These are phyloP conservation scores for slime mould (Dictyostelium discoideum) DNA, from an alignment of 78 protist genomes.

Conservation along the genomic window DNA sequence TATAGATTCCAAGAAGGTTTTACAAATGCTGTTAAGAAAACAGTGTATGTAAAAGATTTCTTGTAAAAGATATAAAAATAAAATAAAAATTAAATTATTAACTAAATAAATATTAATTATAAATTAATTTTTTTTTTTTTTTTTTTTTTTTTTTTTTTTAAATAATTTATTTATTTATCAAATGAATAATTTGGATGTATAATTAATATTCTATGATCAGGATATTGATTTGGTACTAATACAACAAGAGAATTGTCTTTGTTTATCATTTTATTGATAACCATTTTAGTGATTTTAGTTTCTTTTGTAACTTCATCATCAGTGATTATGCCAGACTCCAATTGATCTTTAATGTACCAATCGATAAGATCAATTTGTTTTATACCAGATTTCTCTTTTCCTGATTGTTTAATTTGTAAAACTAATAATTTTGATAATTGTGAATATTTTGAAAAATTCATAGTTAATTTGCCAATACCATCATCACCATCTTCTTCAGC, in stretches of 20 bases:
- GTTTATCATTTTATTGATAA: conserved; percentile 45
- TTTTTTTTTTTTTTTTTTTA: neutral
- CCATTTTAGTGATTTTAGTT: neutral
- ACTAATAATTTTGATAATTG: neutral
- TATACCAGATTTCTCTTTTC: neutral
- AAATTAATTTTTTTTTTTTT: neutral
- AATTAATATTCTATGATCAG: conserved; percentile 15
- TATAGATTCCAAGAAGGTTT: conserved; percentile 85
- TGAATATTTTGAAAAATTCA: neutral
- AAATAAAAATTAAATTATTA: neutral
- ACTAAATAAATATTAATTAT: too few relatives aligned
- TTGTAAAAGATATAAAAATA: conserved; percentile 12
- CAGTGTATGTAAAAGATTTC: conserved; percentile 69
- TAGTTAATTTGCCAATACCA: neutral
- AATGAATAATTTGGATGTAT: conserved; percentile 29
- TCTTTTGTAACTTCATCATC: neutral
- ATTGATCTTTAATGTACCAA: conserved; percentile 28
- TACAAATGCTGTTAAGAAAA: conserved; percentile 82
- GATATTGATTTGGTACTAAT: neutral
- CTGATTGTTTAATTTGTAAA: neutral
- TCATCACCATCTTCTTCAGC: neutral
- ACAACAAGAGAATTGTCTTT: conserved; percentile 25
- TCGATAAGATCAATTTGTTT: conserved; percentile 43
- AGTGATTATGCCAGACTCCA: neutral
- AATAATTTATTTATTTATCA: neutral